Evolutionary conservation across 1,139 yeast species (phyloP).

Genomic region (Hemisphaericaspora lyxosophila): DNA sequence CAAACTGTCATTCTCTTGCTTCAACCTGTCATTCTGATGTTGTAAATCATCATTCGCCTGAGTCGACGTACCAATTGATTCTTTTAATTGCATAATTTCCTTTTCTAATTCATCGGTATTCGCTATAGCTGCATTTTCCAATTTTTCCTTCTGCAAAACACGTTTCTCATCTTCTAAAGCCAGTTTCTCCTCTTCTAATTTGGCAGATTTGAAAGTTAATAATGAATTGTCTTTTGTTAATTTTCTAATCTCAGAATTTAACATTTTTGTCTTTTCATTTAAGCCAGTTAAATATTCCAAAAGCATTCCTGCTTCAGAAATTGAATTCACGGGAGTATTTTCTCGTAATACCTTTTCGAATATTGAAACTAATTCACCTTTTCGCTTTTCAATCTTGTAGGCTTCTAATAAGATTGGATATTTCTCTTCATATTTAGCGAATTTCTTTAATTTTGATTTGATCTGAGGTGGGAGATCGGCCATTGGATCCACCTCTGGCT

Average conservation of each 20-base stretch:
- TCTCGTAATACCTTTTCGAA: conserved; percentile 77
- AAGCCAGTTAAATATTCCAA: conserved; percentile 70
- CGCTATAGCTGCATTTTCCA: conserved; percentile 2
- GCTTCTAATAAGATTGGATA: conserved; percentile 84
- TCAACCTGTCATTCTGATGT: conserved; percentile 15
- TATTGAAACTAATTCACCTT: conserved; percentile 56
- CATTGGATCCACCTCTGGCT: not conserved
- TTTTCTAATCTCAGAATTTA: conserved; percentile 51
- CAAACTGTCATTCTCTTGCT: conserved; percentile 14
- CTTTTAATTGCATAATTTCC: conserved; percentile 16
- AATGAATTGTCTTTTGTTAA: conserved; percentile 18
- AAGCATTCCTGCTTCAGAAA: conserved; percentile 68
- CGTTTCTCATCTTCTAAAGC: not conserved
- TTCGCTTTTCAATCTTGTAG: conserved; percentile 75
- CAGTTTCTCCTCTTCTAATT: conserved; percentile 21
- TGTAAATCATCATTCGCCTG: conserved; percentile 9
- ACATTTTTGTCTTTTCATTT: conserved; percentile 58
- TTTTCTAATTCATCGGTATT: conserved; percentile 12
- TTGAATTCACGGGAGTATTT: conserved; percentile 74
- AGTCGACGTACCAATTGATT: conserved; percentile 8
- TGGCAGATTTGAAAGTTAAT: conserved; percentile 22
- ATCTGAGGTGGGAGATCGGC: conserved; percentile 44
- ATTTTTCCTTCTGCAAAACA: conserved; percentile 13
- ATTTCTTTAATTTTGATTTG: conserved; percentile 67
- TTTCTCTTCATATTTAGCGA: conserved; percentile 83